Conservation (phyloP, 129 eudicot genomes). For the Chrysanthemum seticuspe region DNA sequence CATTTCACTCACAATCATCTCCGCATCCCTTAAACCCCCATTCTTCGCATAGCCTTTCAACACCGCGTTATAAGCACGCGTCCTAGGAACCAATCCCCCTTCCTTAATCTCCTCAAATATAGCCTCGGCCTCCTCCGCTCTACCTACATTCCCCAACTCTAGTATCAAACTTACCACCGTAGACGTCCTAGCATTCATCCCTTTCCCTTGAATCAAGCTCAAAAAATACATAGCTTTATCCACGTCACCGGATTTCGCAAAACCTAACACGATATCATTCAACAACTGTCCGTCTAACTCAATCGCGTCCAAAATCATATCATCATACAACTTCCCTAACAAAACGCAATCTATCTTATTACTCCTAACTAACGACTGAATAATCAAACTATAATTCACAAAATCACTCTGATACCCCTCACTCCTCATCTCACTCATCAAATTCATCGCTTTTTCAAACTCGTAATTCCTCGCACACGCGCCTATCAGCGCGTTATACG, state of each 20-base stretch:
- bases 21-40: slow-evolving; percentile 77
- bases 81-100: slow-evolving; percentile 71
- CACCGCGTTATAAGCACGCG: slow-evolving; percentile 88
- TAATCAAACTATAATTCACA: slow-evolving; percentile 72
- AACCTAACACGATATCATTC: slow-evolving; percentile 74
- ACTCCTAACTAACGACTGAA: slow-evolving; percentile 61
- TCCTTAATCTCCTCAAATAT: slow-evolving; percentile 90
- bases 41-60: slow-evolving; percentile 71
- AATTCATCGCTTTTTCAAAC: slow-evolving; percentile 76
- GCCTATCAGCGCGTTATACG: slow-evolving; percentile 83
- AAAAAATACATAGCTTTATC: slow-evolving; percentile 60
- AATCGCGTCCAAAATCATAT: slow-evolving; percentile 57
- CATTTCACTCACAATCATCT: slow-evolving; percentile 73
- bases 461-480: slow-evolving; percentile 87
- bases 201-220: slow-evolving; percentile 74
- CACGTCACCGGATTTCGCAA: slow-evolving; percentile 70
- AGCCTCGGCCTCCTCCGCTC: slow-evolving; percentile 87
- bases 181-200: slow-evolving; percentile 66
- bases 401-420: slow-evolving; percentile 83
- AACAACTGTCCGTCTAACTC: slow-evolving; percentile 76
- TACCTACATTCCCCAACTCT: slow-evolving; percentile 68
- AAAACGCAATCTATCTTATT: slow-evolving; percentile 47
- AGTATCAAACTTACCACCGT: slow-evolving; percentile 59
- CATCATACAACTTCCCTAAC: slow-evolving; percentile 53
- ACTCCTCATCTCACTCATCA: slow-evolving; percentile 67